Percentiles rank a stretch among this genome's conserved stretches.
Evolutionary conservation across 192 early-diverging fungal genomes (phyloP).

Genomic region (Podila epicladia): DNA sequence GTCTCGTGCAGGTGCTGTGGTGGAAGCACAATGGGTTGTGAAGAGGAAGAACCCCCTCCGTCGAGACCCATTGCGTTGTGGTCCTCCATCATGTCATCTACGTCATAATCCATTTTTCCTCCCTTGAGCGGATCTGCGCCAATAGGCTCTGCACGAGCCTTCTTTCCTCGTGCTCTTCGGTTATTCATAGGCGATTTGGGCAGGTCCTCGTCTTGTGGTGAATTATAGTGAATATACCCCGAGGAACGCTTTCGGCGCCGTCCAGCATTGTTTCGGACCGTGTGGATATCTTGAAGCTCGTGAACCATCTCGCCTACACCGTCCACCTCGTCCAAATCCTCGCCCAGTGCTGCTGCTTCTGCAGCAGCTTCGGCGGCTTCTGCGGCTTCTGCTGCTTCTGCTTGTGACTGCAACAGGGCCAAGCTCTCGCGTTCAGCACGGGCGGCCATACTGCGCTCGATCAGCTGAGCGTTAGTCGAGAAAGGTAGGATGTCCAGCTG

Average conservation of each 20-base stretch:
- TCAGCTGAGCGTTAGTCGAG: conserved; percentile 22
- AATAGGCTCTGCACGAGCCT: too few relatives aligned
- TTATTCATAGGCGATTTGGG: neutral
- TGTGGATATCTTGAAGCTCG: neutral
- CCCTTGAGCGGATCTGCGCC: too few relatives aligned
- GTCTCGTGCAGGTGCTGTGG: too few relatives aligned
- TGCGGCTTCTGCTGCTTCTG: neutral
- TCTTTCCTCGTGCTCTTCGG: too few relatives aligned
- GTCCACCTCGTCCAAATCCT: neutral
- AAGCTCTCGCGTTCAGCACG: neutral
- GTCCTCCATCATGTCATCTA: neutral
- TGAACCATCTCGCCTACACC: neutral
- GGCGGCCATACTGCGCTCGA: neutral
- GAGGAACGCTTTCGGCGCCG: too few relatives aligned
- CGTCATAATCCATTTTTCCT: neutral
- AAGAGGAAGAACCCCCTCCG: too few relatives aligned
- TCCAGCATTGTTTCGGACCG: neutral
- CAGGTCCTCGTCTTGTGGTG: neutral
- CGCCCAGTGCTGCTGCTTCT: conserved; percentile 1
- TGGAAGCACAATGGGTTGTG: too few relatives aligned
- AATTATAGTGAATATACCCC: too few relatives aligned
- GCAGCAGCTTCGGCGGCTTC: neutral
- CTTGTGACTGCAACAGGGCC: neutral
- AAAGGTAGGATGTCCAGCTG: conserved; percentile 2
- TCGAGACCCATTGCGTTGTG: neutral